Evolutionary conservation across 331 rosid species (phyloP), one percentile per base, ranked within the genome.

Genomic region (Pyracantha coccinea): DNA sequence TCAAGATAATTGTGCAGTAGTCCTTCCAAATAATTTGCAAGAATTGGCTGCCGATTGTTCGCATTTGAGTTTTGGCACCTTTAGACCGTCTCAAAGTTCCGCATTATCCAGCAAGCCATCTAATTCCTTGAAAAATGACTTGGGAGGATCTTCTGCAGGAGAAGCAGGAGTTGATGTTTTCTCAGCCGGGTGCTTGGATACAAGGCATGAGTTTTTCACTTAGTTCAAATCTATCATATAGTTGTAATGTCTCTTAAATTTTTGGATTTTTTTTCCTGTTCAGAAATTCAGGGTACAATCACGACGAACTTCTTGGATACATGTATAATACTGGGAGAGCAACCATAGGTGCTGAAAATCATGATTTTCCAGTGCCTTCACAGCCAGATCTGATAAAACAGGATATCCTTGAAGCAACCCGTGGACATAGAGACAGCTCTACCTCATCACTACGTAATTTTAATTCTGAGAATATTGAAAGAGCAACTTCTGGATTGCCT

Each of bases 1-100:
- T 2, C 82, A 62, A 45, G 83, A 84, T 80, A 72, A 74, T 24
- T 13, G 50, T 31, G 25, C 71, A 2, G 72, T 85, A 44, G 82
- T 85, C 63, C 79, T 86, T 68, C 87, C 89, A 35, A 50, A 63
- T 75, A 80, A 83, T 71, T 66, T 86, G 75, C 70, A 67, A 75
- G 89, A 78, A 41, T 80, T 84, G 79, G 85, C 75, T 66, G 92
- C 81, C 31, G 82, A 85, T 41, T 88, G 92, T 79, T 85, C 92
- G 7, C 90, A 88, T 84, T 85, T 91, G 83, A 83, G 81, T 69
- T 86, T 86, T 68, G 89, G 93, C 47, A 84, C 86, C 68, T 88
- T 74, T 72, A 88, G 84, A 62, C 60, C 81, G 3, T 79, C 83
- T 61, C 78, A 45, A 58, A 67, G 57, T 75, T 80, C 86, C 60